Evolutionary conservation across 345 rosid genomes (phyloP).

Genomic region (Dovyalis caffra): DNA sequence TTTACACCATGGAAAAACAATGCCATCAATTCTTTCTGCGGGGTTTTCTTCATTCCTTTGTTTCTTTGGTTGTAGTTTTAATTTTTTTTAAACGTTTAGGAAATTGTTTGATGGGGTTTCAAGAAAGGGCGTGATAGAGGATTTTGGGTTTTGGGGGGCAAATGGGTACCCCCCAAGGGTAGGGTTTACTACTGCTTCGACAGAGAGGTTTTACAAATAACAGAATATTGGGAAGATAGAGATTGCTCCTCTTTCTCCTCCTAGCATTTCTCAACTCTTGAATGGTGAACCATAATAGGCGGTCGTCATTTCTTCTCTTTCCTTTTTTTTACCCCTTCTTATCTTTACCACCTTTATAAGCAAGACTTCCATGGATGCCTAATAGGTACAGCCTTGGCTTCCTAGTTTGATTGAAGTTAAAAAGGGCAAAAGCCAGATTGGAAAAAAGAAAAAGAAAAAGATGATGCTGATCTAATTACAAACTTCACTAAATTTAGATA

Average conservation of each 20-base stretch:
- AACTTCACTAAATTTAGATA: slow-evolving; percentile 36
- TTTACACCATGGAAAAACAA: too few relatives aligned
- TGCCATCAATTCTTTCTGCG: background rate
- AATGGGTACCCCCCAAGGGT: slow-evolving; percentile 9
- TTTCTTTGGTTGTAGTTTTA: background rate
- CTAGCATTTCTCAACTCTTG: background rate
- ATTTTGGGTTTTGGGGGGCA: too few relatives aligned
- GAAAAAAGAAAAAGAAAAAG: slow-evolving; percentile 26
- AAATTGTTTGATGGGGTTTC: too few relatives aligned
- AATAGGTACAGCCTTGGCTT: background rate
- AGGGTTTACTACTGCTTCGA: background rate
- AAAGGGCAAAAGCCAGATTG: background rate
- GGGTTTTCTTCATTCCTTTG: too few relatives aligned
- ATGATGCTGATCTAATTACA: slow-evolving; percentile 23
- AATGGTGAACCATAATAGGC: background rate
- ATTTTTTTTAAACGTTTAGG: too few relatives aligned
- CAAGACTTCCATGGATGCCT: background rate
- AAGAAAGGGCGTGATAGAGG: too few relatives aligned
- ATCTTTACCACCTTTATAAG: background rate
- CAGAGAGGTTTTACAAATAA: background rate
- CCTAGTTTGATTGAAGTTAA: background rate
- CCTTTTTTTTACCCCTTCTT: background rate
- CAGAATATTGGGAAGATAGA: background rate
- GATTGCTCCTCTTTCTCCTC: background rate
- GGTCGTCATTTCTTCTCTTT: background rate